A percentile compares a stretch with the other conserved stretches of the same genome.
phyloP scores from a whole-genome alignment of 176 grass and related monocot species.

The Bolboschoenus planiculmis region DNA sequence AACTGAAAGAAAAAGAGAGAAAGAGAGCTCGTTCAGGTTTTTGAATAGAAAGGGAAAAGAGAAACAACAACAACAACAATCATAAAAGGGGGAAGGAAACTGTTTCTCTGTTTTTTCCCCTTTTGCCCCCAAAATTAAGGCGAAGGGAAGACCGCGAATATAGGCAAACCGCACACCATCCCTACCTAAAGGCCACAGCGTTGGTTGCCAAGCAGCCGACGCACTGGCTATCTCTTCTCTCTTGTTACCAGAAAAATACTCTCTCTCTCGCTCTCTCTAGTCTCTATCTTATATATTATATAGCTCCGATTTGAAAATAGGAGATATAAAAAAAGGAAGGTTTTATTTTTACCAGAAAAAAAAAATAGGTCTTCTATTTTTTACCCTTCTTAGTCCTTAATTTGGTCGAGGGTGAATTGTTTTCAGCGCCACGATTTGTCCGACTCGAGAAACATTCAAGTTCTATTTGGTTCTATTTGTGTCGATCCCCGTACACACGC shows the following conservation, averaged over 20 bases:
- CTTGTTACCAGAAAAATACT: not conserved
- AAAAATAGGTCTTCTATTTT: not conserved
- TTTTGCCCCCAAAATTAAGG: constrained; percentile 20
- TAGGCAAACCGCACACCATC: constrained; percentile 10
- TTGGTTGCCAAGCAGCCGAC: not conserved
- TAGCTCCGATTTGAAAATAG: not conserved
- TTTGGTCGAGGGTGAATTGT: not conserved
- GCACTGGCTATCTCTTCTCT: not conserved
- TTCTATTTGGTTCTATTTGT: not conserved
- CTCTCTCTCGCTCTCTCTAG: not conserved
- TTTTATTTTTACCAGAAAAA: not conserved
- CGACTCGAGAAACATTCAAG: not conserved
- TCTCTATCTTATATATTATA: too few species aligned
- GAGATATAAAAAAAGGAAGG: not conserved
- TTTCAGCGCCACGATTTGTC: constrained; percentile 9
- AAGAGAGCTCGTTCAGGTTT: not conserved
- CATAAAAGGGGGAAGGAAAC: not conserved
- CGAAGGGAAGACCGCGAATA: not conserved
- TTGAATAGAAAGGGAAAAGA: constrained; percentile 17
- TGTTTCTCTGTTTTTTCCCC: not conserved
- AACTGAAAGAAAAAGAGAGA: not conserved
- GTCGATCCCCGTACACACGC: not conserved
- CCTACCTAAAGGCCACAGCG: not conserved
- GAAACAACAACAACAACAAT: not conserved
- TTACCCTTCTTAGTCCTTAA: not conserved